Conservation (phyloP, 495 filamentous ascomycete genomes). For the Penicillium canariense region DNA sequence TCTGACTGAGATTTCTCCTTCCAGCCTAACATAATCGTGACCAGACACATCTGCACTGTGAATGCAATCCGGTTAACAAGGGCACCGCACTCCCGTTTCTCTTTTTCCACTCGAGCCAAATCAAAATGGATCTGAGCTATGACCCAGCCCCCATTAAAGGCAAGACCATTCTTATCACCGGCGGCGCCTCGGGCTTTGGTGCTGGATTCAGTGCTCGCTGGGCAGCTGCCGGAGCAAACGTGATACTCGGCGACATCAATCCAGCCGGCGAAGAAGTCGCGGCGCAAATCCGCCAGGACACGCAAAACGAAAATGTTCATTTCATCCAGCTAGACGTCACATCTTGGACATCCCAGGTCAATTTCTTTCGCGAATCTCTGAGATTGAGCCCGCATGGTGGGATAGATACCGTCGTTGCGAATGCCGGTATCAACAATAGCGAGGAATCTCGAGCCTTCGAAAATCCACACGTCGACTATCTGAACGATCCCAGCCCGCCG, state of each 20-base stretch:
- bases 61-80: too few species aligned
- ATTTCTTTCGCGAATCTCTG: slow-evolving; percentile 11
- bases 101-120: too few species aligned
- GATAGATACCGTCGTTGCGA: slow-evolving; percentile 14
- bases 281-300: slow-evolving; percentile 8
- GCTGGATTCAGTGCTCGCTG: slow-evolving; percentile 9
- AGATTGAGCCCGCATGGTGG: slow-evolving; percentile 9
- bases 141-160: slow-evolving; percentile 4
- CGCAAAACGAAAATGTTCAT: slow-evolving; percentile 12
- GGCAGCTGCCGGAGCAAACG: slow-evolving; percentile 11
- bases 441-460: slow-evolving; percentile 7
- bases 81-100: too few species aligned
- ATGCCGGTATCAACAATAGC: slow-evolving; percentile 11
- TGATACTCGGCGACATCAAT: slow-evolving; percentile 14
- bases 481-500: slow-evolving; percentile 11
- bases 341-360: slow-evolving; percentile 13
- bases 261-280: slow-evolving; percentile 9
- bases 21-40: too few species aligned
- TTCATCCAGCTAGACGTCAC: slow-evolving; percentile 15
- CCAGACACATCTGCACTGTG: too few species aligned
- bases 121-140: slow-evolving; percentile 10
- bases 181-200: slow-evolving; percentile 9
- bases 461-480: slow-evolving; percentile 8
- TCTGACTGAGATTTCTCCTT: too few species aligned
- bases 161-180: slow-evolving; percentile 10